Evolutionary conservation across 176 grass and related monocot species (phyloP).

Genomic region (Aegilops longissima): DNA sequence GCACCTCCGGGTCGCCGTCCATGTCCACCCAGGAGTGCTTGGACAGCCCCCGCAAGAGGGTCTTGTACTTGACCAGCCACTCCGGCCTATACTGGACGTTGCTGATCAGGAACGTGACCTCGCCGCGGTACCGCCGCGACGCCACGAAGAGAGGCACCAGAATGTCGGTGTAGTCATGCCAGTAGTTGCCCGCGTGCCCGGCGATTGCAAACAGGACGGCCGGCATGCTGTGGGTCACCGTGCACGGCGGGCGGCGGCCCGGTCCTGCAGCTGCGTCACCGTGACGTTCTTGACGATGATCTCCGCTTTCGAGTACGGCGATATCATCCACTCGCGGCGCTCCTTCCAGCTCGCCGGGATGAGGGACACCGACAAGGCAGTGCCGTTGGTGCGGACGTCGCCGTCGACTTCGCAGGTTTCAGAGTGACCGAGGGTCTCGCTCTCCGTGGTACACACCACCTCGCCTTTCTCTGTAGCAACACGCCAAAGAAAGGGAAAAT

Average conservation of each 20-base stretch:
- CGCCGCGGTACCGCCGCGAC: constrained; percentile 33
- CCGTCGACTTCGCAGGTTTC: not conserved
- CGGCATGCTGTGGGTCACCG: constrained; percentile 25
- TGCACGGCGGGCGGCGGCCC: constrained; percentile 36
- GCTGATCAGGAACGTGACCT: constrained; percentile 52
- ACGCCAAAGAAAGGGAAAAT: not conserved
- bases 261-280: constrained; percentile 32
- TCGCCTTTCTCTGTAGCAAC: not conserved
- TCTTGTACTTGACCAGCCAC: constrained; percentile 51
- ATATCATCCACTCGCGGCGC: constrained; percentile 34
- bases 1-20: constrained; percentile 39
- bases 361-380: constrained; percentile 6
- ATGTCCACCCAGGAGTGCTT: constrained; percentile 38
- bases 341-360: not conserved
- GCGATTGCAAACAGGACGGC: constrained; percentile 59
- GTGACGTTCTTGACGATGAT: constrained; percentile 6
- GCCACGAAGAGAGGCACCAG: constrained; percentile 56
- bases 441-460: not conserved
- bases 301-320: constrained; percentile 45
- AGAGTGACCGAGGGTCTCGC: not conserved
- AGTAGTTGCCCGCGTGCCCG: constrained; percentile 51
- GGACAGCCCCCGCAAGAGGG: constrained; percentile 30
- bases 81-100: constrained; percentile 11
- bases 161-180: constrained; percentile 57
- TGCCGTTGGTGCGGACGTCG: not conserved